Percentiles rank a stretch among this genome's conserved stretches.
phyloP scores from a whole-genome alignment of 371 early-diverging fungal species.

The Zychaea mexicana region DNA sequence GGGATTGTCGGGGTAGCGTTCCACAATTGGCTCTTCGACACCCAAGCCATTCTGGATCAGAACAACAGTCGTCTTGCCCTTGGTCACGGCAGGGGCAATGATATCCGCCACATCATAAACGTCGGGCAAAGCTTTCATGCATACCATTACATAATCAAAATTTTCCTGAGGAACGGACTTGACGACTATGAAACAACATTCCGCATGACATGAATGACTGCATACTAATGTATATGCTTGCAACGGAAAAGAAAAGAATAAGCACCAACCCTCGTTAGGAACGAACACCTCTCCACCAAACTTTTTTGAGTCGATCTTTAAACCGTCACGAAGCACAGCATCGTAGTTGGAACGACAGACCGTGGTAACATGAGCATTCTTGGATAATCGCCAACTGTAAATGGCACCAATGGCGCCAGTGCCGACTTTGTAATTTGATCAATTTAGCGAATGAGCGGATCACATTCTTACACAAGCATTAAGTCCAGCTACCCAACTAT shows the following conservation, averaged over 20 bases:
- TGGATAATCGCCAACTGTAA: conserved; percentile 73
- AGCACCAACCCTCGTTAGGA: conserved; percentile 55
- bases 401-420: conserved; percentile 84
- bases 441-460: background rate
- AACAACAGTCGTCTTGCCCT: conserved; percentile 66
- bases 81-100: conserved; percentile 64
- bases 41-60: conserved; percentile 90
- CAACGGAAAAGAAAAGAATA: conserved; percentile 23
- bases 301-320: conserved; percentile 63
- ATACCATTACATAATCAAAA: conserved; percentile 77
- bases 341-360: conserved; percentile 87
- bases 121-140: conserved; percentile 77
- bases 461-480: background rate
- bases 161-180: conserved; percentile 44
- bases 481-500: background rate
- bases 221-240: too few relatives aligned
- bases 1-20: conserved; percentile 68
- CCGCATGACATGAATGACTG: too few relatives aligned
- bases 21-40: conserved; percentile 70
- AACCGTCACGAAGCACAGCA: conserved; percentile 61
- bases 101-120: conserved; percentile 62
- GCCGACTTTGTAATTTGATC: conserved; percentile 57
- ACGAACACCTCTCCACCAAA: conserved; percentile 66
- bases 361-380: conserved; percentile 61
- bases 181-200: conserved; percentile 27